These are phyloP conservation scores for Hondaea fermentalgiana DNA, from an alignment of 108 stramenopile genomes.

Conservation along the genomic window DNA sequence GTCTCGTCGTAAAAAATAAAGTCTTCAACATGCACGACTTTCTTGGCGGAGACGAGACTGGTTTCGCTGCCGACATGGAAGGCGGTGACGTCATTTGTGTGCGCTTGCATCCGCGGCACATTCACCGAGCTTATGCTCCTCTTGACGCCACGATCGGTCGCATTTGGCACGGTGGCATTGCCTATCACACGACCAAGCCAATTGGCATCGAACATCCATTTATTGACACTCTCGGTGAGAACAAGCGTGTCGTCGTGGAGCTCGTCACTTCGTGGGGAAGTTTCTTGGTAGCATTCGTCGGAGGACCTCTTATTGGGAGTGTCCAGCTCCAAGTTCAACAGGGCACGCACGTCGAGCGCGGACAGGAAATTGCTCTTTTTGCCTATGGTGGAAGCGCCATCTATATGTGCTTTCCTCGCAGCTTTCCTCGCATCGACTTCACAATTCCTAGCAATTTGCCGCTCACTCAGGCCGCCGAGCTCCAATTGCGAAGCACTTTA, in stretches of 20 bases:
- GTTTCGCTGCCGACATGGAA: neutral
- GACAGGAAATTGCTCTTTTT: neutral
- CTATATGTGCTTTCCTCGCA: slow-evolving; percentile 8
- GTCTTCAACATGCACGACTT: neutral
- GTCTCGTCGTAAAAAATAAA: slow-evolving; percentile 1
- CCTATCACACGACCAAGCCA: slow-evolving; percentile 1
- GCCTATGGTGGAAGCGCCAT: slow-evolving; percentile 9
- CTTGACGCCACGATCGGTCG: neutral
- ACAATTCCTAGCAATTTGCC: neutral
- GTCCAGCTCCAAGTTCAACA: neutral
- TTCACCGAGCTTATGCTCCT: neutral
- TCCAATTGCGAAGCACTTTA: neutral
- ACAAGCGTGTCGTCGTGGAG: neutral
- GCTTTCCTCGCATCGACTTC: neutral
- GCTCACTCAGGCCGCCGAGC: neutral
- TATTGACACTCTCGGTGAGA: neutral
- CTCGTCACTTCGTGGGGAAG: neutral
- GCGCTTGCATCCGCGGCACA: neutral
- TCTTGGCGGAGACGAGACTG: neutral
- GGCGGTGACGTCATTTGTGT: neutral
- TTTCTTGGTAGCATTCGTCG: neutral
- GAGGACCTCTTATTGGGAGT: neutral
- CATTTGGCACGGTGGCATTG: neutral
- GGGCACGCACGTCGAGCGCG: neutral
- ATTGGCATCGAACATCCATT: slow-evolving; percentile 1